A percentile compares a stretch with the other conserved stretches of the same genome.
Conservation (phyloP, 2,329 filamentous ascomycete species). For the Alternaria consortialis region DNA sequence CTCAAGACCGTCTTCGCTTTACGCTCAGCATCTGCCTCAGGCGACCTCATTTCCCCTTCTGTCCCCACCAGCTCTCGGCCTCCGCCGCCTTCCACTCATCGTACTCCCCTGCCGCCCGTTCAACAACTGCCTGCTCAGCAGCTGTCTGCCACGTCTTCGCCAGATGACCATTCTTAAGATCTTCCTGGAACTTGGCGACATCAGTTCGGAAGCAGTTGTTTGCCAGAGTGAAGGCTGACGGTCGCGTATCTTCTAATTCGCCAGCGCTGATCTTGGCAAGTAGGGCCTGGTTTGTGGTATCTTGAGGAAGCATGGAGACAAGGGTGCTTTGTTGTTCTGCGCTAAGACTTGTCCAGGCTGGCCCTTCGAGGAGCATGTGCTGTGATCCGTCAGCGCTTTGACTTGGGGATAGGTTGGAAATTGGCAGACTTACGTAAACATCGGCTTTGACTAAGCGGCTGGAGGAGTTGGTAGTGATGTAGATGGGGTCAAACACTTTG, state of each 20-base stretch:
- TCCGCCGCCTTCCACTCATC: slow-evolving; percentile 65
- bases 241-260: slow-evolving; percentile 27
- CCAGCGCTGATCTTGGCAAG: slow-evolving; percentile 24
- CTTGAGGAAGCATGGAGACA: slow-evolving; percentile 36
- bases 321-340: slow-evolving; percentile 31
- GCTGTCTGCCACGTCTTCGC: slow-evolving; percentile 66
- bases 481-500: slow-evolving; percentile 43
- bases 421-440: slow-evolving; percentile 31
- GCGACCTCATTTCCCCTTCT: slow-evolving; percentile 55
- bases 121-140: slow-evolving; percentile 62
- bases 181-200: slow-evolving; percentile 64
- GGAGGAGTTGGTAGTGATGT: slow-evolving; percentile 43
- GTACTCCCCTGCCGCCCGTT: slow-evolving; percentile 63
- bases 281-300: slow-evolving; percentile 24
- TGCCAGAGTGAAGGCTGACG: slow-evolving; percentile 34
- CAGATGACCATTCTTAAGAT: slow-evolving; percentile 64
- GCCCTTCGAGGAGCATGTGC: slow-evolving; percentile 44
- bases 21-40: not conserved
- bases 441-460: slow-evolving; percentile 45
- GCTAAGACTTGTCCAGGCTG: slow-evolving; percentile 43
- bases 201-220: slow-evolving; percentile 62
- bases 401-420: no score
- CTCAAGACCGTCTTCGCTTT: not conserved
- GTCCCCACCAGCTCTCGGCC: slow-evolving; percentile 66
- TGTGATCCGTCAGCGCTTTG: slow-evolving; percentile 14